Percentiles rank a stretch among this genome's conserved stretches.
phyloP scores from a whole-genome alignment of 2,329 filamentous ascomycete genomes.

The Sarocladium brachiariae region DNA sequence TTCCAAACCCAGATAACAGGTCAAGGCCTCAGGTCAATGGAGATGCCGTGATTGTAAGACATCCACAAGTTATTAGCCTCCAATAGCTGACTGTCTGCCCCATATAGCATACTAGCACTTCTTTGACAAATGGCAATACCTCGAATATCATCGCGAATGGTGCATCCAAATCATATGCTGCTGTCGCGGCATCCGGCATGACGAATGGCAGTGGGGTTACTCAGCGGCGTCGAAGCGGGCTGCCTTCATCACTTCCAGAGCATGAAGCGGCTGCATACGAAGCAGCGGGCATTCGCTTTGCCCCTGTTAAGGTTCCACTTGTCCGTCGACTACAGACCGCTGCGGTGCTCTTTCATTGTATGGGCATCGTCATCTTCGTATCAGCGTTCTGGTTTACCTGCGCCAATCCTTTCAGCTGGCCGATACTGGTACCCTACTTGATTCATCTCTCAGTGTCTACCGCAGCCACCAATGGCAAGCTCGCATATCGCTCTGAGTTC shows the following conservation, averaged over 20 bases:
- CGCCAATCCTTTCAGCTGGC: constrained; percentile 89
- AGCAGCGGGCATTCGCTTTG: constrained; percentile 65
- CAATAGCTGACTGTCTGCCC: neutral
- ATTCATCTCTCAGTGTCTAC: constrained; percentile 78
- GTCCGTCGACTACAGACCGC: constrained; percentile 70
- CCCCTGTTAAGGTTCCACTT: constrained; percentile 68
- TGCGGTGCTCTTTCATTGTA: constrained; percentile 66
- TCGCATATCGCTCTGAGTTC: constrained; percentile 68
- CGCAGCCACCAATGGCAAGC: constrained; percentile 66
- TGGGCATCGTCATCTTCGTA: constrained; percentile 63
- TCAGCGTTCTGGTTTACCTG: constrained; percentile 86
- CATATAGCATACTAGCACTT: neutral
- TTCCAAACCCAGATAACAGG: constrained; percentile 15
- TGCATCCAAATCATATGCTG: constrained; percentile 10
- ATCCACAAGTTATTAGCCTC: neutral
- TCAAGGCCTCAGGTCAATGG: constrained; percentile 10
- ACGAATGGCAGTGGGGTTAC: constrained; percentile 10
- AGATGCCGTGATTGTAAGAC: constrained; percentile 1
- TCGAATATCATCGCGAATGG: neutral
- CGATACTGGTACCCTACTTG: constrained; percentile 66
- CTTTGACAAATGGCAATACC: constrained; percentile 4
- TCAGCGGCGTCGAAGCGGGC: constrained; percentile 9
- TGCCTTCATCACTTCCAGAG: constrained; percentile 20
- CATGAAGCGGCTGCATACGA: constrained; percentile 26
- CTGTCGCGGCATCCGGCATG: constrained; percentile 4